A percentile compares a stretch with the other conserved stretches of the same genome.
Evolutionary conservation across 202 grass and related monocot species (phyloP).

Genomic region (Setaria italica): DNA sequence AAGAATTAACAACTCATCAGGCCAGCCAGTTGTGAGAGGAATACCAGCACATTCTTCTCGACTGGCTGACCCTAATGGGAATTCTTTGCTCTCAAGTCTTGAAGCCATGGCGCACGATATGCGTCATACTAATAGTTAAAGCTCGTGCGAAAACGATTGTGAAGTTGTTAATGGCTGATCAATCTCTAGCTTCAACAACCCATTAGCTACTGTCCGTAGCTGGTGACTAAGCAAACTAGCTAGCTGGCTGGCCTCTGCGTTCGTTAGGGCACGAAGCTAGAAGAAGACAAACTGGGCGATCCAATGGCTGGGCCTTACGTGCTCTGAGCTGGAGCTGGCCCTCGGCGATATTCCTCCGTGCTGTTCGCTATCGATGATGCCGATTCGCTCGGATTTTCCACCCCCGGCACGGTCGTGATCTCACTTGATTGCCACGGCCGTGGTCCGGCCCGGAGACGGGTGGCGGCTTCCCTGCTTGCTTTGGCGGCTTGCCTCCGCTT

Average conservation of each 20-base stretch:
- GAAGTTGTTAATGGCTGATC: background rate
- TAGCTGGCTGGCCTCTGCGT: background rate
- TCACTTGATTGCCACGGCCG: background rate
- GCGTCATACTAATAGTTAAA: constrained; percentile 17
- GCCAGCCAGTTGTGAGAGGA: background rate
- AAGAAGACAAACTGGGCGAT: background rate
- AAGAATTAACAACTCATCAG: background rate
- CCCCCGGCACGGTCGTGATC: constrained; percentile 9
- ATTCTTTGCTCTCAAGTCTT: background rate
- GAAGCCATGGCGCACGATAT: background rate
- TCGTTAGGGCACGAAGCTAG: background rate
- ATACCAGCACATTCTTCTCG: background rate
- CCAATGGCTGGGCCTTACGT: constrained; percentile 1
- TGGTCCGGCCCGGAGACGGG: background rate
- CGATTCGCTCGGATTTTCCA: background rate
- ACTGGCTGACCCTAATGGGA: background rate
- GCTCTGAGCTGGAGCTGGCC: background rate
- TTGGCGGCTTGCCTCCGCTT: constrained; percentile 4
- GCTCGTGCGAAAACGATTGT: background rate
- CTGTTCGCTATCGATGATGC: constrained; percentile 12
- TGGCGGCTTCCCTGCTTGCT: constrained; percentile 1
- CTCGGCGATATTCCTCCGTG: constrained; percentile 34
- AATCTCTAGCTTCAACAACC: background rate
- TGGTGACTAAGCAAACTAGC: background rate
- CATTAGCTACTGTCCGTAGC: background rate